Conservation (phyloP, 495 filamentous ascomycete genomes). For the Lophiostoma macrostomum region DNA sequence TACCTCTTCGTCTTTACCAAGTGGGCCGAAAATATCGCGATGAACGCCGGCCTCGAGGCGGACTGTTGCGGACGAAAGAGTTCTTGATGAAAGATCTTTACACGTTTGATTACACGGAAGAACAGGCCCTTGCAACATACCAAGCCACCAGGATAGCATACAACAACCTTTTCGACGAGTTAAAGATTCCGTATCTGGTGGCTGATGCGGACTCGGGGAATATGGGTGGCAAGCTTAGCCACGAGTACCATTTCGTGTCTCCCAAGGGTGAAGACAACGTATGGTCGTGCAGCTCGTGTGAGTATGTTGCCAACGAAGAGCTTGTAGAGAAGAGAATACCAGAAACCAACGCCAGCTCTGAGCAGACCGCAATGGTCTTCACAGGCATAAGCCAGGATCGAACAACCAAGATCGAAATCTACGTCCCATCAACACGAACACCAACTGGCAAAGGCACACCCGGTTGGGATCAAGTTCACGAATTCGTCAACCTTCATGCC, state of each 20-base stretch:
- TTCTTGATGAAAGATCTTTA: conserved; percentile 99
- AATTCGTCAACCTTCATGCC: conserved; percentile 65
- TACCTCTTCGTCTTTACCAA: conserved; percentile 87
- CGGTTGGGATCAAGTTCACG: background rate
- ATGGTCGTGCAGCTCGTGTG: conserved; percentile 69
- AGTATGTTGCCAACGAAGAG: conserved; percentile 83
- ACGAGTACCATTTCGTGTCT: conserved; percentile 89
- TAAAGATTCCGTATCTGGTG: conserved; percentile 78
- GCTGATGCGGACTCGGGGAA: conserved; percentile 91
- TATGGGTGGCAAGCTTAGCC: conserved; percentile 88
- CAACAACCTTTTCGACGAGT: conserved; percentile 68
- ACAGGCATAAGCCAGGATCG: conserved; percentile 68
- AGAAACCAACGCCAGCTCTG: background rate
- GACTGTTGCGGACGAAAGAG: conserved; percentile 83
- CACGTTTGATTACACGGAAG: conserved; percentile 74
- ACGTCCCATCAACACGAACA: conserved; percentile 29
- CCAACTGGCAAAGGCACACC: conserved; percentile 14
- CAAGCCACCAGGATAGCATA: conserved; percentile 68
- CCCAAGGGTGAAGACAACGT: conserved; percentile 81
- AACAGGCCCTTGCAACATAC: conserved; percentile 74
- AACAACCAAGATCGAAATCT: conserved; percentile 67
- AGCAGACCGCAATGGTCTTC: conserved; percentile 44
- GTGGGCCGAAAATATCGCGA: conserved; percentile 93
- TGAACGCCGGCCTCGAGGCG: conserved; percentile 82
- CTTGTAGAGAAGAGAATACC: conserved; percentile 48